Conservation (phyloP, 164 flowering plant species). For the Chloranthus sessilifolius region DNA sequence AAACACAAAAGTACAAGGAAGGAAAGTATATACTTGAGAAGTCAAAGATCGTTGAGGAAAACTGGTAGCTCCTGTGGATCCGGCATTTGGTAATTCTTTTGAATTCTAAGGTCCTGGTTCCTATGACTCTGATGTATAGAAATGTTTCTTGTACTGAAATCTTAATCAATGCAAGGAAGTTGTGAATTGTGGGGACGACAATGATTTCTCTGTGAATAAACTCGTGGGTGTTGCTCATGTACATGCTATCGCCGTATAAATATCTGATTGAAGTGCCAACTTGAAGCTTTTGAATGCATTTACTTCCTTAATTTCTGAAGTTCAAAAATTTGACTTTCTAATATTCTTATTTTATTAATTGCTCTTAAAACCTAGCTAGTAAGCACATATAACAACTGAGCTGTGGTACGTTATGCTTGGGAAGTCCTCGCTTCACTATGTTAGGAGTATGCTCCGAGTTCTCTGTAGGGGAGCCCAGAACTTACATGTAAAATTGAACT, state of each 20-base stretch:
- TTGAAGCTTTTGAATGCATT: too few species aligned
- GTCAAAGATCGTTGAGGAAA: constrained; percentile 43
- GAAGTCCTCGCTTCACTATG: too few species aligned
- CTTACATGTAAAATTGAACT: too few species aligned
- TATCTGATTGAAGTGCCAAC: too few species aligned
- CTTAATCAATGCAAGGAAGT: constrained; percentile 19
- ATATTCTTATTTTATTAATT: too few species aligned
- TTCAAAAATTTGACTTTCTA: too few species aligned
- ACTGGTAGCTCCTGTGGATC: constrained; percentile 27
- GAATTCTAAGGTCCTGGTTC: background rate
- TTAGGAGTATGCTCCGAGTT: too few species aligned
- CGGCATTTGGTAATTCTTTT: background rate
- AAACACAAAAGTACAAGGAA: constrained; percentile 61
- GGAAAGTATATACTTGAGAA: constrained; percentile 58
- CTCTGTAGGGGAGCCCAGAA: too few species aligned
- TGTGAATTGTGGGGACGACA: constrained; percentile 8
- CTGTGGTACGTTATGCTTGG: too few species aligned
- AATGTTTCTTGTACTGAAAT: constrained; percentile 25
- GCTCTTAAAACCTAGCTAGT: too few species aligned
- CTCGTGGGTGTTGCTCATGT: background rate
- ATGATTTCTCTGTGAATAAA: constrained; percentile 10
- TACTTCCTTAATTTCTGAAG: too few species aligned
- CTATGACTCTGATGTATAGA: constrained; percentile 8
- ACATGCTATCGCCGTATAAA: background rate
- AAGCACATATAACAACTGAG: too few species aligned